Base-by-base conservation (phyloP, 176 grass and related monocot genomes). In the Dendrocalamus sinicus region DNA sequence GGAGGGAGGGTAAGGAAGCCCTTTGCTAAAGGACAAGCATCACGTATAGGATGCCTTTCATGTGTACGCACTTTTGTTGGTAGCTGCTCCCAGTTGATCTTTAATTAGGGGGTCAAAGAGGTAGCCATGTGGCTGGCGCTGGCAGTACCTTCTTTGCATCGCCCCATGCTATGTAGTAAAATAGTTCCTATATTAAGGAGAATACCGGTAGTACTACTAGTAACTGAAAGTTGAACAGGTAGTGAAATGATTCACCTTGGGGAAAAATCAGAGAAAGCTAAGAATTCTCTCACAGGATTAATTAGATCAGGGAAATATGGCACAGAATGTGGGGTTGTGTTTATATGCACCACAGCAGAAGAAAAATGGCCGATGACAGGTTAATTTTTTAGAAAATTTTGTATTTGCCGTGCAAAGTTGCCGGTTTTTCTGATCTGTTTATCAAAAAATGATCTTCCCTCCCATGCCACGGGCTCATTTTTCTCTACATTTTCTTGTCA, bases 71-170 rank as follows among this genome's bases (percentile, higher is more conserved):
- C 63, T 59, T 73, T 61, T 55, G 63, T 70, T 37, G 16, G 10
- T 75, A 3, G 69, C 58, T 67, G 12, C 12, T 66, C 5, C 75
- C 24, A 19, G 41, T 77, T 89, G 50, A 81, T 70, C 73, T 24
- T 88, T 89, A 22, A 85, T 81, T 87, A 24, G 47, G 59, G 46
- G 76, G 83, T 90, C 85, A 88, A 88, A 89, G 85, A 0, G 72
- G 85, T 59, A 85, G 80, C 12, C 65, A 35, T 40, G 67, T 76
- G 43, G 35, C 60, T 44, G 55, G 59, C 84, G 23, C 70, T 17
- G 79, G 20, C 68, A 24, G 52, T 69, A 86, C 84, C 66, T 20
- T 57, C 26, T 82, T 23, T 47, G 55, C 23, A 24, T 66, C 7
- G 11, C 51, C 32, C 78, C 45, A 55, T 86, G 77, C 75, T 20